phyloP scores from a whole-genome alignment of 495 filamentous ascomycete genomes.

The Aspergillus nidulans region DNA sequence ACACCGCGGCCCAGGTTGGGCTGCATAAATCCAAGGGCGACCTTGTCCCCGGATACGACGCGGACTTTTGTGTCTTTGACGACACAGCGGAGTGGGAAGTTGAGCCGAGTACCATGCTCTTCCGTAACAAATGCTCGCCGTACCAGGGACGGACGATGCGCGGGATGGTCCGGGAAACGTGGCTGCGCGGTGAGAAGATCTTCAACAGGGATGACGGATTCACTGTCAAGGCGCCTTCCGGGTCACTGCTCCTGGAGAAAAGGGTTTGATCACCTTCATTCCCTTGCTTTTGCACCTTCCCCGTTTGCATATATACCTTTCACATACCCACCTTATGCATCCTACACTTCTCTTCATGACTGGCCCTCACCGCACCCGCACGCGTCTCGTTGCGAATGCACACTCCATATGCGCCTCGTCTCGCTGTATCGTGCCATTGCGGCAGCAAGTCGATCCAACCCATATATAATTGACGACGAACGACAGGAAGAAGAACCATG shows the following conservation, averaged over 20 bases:
- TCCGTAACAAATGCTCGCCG: conserved; percentile 90
- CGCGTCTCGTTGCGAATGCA: neutral
- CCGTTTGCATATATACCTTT: neutral
- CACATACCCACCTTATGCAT: neutral
- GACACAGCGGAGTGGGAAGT: conserved; percentile 74
- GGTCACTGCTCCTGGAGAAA: conserved; percentile 59
- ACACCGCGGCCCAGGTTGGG: conserved; percentile 89
- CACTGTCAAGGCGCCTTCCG: conserved; percentile 50
- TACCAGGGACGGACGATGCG: conserved; percentile 80
- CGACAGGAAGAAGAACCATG: conserved; percentile 3
- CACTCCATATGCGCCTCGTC: neutral
- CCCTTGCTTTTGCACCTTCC: neutral
- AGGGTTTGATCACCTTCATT: conserved; percentile 32
- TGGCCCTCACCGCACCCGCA: neutral
- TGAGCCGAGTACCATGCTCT: conserved; percentile 68
- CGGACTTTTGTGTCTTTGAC: conserved; percentile 90
- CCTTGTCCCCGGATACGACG: conserved; percentile 80
- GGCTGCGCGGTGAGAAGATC: conserved; percentile 74
- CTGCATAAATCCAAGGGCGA: conserved; percentile 79
- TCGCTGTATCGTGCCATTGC: neutral
- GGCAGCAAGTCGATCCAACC: neutral
- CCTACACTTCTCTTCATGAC: neutral
- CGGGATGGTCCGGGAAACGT: conserved; percentile 85
- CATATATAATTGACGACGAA: neutral
- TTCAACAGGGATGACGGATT: conserved; percentile 63